A percentile compares a stretch with the other conserved stretches of the same genome.
These are phyloP conservation scores for Hypoxylon fuscum DNA, from an alignment of 495 filamentous ascomycete genomes.

Conservation along the genomic window DNA sequence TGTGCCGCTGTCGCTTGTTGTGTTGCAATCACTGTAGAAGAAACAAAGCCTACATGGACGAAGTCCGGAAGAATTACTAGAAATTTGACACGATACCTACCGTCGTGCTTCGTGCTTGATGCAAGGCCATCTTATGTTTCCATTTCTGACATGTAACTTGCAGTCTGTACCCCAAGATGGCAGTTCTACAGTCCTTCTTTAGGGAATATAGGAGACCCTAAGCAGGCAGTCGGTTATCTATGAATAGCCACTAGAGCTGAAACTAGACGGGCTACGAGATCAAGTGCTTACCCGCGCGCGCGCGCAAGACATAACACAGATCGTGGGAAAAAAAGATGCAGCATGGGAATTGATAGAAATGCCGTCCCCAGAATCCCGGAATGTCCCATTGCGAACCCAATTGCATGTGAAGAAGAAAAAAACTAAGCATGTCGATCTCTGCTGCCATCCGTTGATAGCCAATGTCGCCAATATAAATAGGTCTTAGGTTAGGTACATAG, in stretches of 20 bases:
- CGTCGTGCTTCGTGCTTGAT: constrained; percentile 10
- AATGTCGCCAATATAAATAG: constrained; percentile 24
- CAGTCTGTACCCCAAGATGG: constrained; percentile 13
- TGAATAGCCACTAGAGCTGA: constrained; percentile 15
- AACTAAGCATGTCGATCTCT: constrained; percentile 29
- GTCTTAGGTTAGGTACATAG: background rate
- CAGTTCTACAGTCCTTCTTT: no score
- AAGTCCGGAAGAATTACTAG: constrained; percentile 8
- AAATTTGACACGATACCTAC: constrained; percentile 2
- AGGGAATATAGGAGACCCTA: no score
- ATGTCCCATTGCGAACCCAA: constrained; percentile 21
- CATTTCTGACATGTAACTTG: constrained; percentile 12
- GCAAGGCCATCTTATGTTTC: constrained; percentile 15
- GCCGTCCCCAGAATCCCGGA: constrained; percentile 25
- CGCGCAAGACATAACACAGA: constrained; percentile 19
- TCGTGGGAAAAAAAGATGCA: constrained; percentile 4
- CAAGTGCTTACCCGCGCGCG: constrained; percentile 41
- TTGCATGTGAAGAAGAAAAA: constrained; percentile 18
- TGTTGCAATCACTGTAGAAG: constrained; percentile 20
- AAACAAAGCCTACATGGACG: background rate
- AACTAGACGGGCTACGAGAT: constrained; percentile 12
- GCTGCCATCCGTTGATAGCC: constrained; percentile 33
- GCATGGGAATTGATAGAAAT: constrained; percentile 38
- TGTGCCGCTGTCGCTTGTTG: constrained; percentile 2
- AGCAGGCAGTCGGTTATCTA: background rate